Conservation (phyloP, 495 filamentous ascomycete species). For the Aspergillus bertholletiae region DNA sequence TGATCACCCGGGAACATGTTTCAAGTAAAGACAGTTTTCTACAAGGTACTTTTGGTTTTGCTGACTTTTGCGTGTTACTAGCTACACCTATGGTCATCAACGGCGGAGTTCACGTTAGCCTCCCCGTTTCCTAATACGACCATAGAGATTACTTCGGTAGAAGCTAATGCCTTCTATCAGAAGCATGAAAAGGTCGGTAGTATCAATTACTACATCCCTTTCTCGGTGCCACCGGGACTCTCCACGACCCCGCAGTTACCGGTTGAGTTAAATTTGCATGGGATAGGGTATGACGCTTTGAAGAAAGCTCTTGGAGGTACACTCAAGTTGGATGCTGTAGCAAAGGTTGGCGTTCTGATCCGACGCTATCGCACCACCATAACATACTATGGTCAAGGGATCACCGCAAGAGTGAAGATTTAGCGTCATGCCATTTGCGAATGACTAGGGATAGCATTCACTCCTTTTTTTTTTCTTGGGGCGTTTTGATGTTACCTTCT, state of each 20-base stretch:
- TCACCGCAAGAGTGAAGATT: constrained; percentile 68
- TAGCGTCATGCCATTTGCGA: constrained; percentile 22
- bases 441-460: neutral
- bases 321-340: constrained; percentile 75
- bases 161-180: constrained; percentile 84
- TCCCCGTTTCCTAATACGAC: constrained; percentile 72
- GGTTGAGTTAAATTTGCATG: constrained; percentile 70
- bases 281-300: constrained; percentile 79
- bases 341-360: constrained; percentile 64
- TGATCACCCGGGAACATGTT: constrained; percentile 5
- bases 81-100: constrained; percentile 81
- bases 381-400: constrained; percentile 67
- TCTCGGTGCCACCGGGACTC: constrained; percentile 72
- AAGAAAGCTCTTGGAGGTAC: constrained; percentile 78
- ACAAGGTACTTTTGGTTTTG: neutral
- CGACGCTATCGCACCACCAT: constrained; percentile 68
- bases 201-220: constrained; percentile 70
- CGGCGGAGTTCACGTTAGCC: constrained; percentile 76
- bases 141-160: constrained; percentile 69
- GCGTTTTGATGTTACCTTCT: neutral
- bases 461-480: constrained; percentile 1
- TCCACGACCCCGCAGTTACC: constrained; percentile 71
- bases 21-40: neutral
- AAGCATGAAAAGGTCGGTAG: constrained; percentile 70
- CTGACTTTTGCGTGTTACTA: constrained; percentile 24